Evolutionary conservation across 257 asterid species (phyloP).

Genomic region (Solanum pennellii): DNA sequence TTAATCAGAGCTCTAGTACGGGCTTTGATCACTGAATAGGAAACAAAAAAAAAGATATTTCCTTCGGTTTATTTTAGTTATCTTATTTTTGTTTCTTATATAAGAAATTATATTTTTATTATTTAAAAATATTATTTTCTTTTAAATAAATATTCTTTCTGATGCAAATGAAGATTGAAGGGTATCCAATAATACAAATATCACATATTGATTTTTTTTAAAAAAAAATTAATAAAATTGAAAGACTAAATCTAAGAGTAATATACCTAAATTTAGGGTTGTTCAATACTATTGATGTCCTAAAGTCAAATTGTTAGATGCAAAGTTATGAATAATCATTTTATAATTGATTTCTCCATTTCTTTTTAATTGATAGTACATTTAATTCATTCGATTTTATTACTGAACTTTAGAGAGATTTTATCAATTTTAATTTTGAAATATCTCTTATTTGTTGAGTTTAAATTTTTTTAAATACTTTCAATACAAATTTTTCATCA

Average conservation of each 20-base stretch:
- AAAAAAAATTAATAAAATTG: background rate
- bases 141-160: background rate
- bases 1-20: background rate
- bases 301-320: background rate
- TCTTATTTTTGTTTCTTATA: background rate
- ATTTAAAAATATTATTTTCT: background rate
- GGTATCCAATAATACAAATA: background rate
- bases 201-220: background rate
- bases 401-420: background rate
- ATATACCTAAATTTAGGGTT: background rate
- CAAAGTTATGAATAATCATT: background rate
- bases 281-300: background rate
- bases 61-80: background rate
- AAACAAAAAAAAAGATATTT: background rate
- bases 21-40: accelerated
- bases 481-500: no score
- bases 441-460: no score
- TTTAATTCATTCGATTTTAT: background rate
- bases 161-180: background rate
- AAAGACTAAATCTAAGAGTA: background rate
- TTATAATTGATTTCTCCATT: background rate
- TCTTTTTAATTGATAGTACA: background rate
- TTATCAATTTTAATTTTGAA: no score
- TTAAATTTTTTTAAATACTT: no score
- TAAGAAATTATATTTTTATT: background rate